Base-by-base conservation (phyloP, 1,284 basidiomycete genomes). In the Pholiota adiposa region DNA sequence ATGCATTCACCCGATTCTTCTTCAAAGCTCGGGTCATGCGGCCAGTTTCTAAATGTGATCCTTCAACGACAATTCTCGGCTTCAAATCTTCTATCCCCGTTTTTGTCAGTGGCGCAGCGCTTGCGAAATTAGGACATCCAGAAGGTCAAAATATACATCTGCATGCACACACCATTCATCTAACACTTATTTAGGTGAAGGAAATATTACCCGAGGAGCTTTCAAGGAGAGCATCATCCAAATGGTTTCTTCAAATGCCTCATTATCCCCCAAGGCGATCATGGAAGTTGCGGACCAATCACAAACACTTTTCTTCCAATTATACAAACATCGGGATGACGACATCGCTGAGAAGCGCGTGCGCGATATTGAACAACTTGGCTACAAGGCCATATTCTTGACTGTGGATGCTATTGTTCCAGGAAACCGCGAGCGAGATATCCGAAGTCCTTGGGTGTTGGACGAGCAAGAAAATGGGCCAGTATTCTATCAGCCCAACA, bases 111-210 rank as follows among this genome's bases (percentile, higher is more conserved):
- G 93, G 91, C 12, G 92, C 91, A 21, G 95, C 94, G 4, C 87
- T 96, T 64, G 94, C 94, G n/a, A 91, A 90, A 68, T 81, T 97
- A 2, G 94, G 94, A 1, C 95, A 97, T 70, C 95, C 95, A 1
- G 77, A 86, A 34, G 85, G 86, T 82, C 66, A 53, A 66, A 54
- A 48, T 50, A 50, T 48, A 38, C 19, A 41, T 21, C 50, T 7
- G 25, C 16, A 25, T n/a, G 51, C 9, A 56, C 52, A n/a, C 56
- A 51, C 14, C 25, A 38, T 21, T 2, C 5, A 21, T 46, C 23
- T 46, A 8, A n/a, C 23, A 52, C 14, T 33, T 43, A 18, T 51
- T 56, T 66, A 77, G 94, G 94, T 16, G 95, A 97, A 76, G 79
- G 84, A 46, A 96, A 96, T 74, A 87, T 97, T 60, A 92, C 92